Evolutionary conservation across 768 basidiomycete species (phyloP), one percentile per base, ranked within the genome.

Genomic region (Dictyophora rubrovolvata): DNA sequence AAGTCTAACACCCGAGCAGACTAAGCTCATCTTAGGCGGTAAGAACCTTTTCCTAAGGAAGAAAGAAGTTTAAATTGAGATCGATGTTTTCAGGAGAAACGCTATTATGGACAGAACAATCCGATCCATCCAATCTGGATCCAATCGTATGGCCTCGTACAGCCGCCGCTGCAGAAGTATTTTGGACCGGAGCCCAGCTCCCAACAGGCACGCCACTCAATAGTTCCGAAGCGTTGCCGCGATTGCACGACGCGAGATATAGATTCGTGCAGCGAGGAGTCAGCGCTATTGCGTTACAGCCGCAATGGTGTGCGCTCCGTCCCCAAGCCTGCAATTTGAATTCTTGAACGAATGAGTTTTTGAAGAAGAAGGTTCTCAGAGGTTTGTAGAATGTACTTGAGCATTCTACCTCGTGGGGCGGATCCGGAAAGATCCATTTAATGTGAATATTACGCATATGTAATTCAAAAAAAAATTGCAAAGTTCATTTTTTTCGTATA

Each of bases 301-400:
- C 87, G 0, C 69, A 81, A 52, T 88, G 83, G 82, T 88, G 86
- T 70, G 86, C 83, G 4, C 64, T 87, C 33, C 71, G 84, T 12
- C 81, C 84, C 2, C 79, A 78, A n/a, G 70, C 69, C 18, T 86
- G 84, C 64, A 78, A 85, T 69, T 53, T 82, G n/a, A 42, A 42
- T 42, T 12, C 42, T 4, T 42, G 11, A 28, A 28, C n/a, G 28
- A 28, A 42, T 37, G 36, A n/a, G 12, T 2, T 14, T 42, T 4
- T 42, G 42, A 42, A 42, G 12, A n/a, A 12, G 28, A 7, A 28
- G 7, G n/a, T n/a, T n/a, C n/a, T n/a, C n/a, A n/a, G n/a, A n/a
- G n/a, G n/a, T n/a, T n/a, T n/a, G n/a, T n/a, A 28, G 28, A 28
- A 28, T 28, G 28, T 28, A 28, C 28, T 28, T 28, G 28, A 28